Evolutionary conservation across 1,284 basidiomycete genomes (phyloP).

Genomic region (Ganoderma boninense): DNA sequence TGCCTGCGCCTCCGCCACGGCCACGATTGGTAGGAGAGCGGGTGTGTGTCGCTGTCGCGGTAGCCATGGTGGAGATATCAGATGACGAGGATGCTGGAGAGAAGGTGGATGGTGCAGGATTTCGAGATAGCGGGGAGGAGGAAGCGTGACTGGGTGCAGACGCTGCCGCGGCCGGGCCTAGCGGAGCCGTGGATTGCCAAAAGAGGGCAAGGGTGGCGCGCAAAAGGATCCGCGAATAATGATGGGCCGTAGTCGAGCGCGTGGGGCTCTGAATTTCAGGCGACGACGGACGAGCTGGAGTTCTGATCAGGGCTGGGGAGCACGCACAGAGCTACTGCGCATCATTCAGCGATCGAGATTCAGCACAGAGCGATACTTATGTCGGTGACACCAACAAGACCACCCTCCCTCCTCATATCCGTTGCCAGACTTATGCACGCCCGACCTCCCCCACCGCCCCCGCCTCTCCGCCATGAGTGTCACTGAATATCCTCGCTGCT

Average conservation of each 20-base stretch:
- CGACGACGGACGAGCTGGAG: not conserved
- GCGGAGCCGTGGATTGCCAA: not conserved
- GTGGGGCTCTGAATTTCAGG: not conserved
- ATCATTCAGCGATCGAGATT: slow-evolving; percentile 4
- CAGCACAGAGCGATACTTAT: slow-evolving; percentile 5
- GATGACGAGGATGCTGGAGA: not conserved
- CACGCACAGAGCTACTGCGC: not conserved
- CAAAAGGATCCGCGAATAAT: not conserved
- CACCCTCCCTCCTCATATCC: not conserved
- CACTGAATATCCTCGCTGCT: slow-evolving; percentile 12
- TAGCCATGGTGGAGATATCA: slow-evolving; percentile 39
- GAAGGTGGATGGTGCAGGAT: slow-evolving; percentile 3
- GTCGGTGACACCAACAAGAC: slow-evolving; percentile 10
- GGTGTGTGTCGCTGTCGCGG: slow-evolving; percentile 41
- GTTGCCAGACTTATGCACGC: slow-evolving; percentile 2
- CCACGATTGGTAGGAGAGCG: slow-evolving; percentile 39
- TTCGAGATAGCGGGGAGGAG: not conserved
- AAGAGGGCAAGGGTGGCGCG: not conserved
- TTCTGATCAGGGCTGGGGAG: not conserved
- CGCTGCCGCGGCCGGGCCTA: not conserved
- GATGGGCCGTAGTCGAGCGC: not conserved
- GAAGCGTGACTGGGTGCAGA: not conserved
- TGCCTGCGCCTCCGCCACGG: slow-evolving; percentile 36
- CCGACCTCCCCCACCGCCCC: not conserved
- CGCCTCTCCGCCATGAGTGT: slow-evolving; percentile 12